phyloP scores from a whole-genome alignment of 2,329 filamentous ascomycete species.

The Phialophora chinensis region DNA sequence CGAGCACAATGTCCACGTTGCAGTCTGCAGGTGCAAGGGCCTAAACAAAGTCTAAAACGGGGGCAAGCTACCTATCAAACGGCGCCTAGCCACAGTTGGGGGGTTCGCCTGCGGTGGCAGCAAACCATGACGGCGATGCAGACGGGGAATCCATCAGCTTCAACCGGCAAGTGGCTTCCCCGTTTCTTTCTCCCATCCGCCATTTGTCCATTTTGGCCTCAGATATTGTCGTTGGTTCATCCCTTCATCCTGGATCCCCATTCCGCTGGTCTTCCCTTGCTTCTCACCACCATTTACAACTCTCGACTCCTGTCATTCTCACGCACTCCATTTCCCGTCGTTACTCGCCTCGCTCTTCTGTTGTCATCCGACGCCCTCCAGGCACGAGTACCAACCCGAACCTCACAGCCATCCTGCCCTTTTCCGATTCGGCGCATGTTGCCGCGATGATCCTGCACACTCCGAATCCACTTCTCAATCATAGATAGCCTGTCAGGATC shows the following conservation, averaged over 20 bases:
- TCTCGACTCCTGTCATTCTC: conserved; percentile 12
- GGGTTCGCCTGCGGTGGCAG: not conserved
- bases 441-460: conserved; percentile 30
- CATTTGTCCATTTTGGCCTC: conserved; percentile 19
- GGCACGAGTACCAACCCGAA: not conserved
- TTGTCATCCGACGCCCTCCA: not conserved
- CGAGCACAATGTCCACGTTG: conserved; percentile 18
- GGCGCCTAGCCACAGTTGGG: conserved; percentile 10
- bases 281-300: conserved; percentile 16
- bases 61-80: conserved; percentile 15
- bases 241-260: conserved; percentile 16
- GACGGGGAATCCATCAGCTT: conserved; percentile 7
- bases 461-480: conserved; percentile 12
- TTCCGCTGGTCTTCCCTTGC: conserved; percentile 5
- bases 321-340: conserved; percentile 12
- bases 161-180: conserved; percentile 18
- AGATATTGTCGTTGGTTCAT: conserved; percentile 14
- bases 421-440: conserved; percentile 7
- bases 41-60: conserved; percentile 7
- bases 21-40: conserved; percentile 10
- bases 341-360: conserved; percentile 9
- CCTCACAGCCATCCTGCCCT: not conserved
- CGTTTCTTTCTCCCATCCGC: conserved; percentile 23
- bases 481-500: conserved; percentile 24
- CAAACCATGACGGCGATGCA: conserved; percentile 17